Base-by-base conservation (phyloP, 768 basidiomycete genomes). In the Serendipita vermifera region DNA sequence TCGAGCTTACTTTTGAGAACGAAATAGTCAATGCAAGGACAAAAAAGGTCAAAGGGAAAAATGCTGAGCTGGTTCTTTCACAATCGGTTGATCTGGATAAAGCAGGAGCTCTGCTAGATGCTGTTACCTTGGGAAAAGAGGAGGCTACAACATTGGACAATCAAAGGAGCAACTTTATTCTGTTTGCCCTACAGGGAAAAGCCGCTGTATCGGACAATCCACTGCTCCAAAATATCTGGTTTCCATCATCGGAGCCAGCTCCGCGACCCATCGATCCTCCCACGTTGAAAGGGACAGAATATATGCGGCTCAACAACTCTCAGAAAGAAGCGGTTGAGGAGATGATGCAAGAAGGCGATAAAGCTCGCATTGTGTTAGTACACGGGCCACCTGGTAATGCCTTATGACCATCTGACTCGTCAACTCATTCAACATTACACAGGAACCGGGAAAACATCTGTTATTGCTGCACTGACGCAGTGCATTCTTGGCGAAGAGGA, bases 371-470 rank as follows among this genome's bases (percentile, higher is more conserved):
- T 59, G 58, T 58, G 2, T 43, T 59, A 13, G 56, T 59, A 20
- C 59, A 59, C 26, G 60, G 60, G 4, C 60, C 60, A 14, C 55
- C 55, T 31, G 55, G 58, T 56, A 40, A 31, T 41, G 17, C 20
- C 5, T n/a, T 32, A n/a, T n/a, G n/a, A n/a, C n/a, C n/a, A n/a
- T 24, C 46, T 17, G 24, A 27, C 31, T 22, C 6, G 29, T 3
- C 51, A 9, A 17, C 51, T 3, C 20, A n/a, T 17, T 17, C 38
- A 29, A 7, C 32, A 14, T 9, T n/a, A 20, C n/a, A 59, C 55
- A 3, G 55, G 57, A 17, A 58, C 81, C 56, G 83, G 83, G 17
- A 85, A 85, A 64, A 85, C 83, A 0, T 79, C 80, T 38, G 83
- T 85, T 1, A 85, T 85, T 67, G 78, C 80, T 9, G 71, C 76